A percentile compares a stretch with the other conserved stretches of the same genome.
phyloP scores from a whole-genome alignment of 2,329 filamentous ascomycete genomes.

The Pseudodiploospora longispora region DNA sequence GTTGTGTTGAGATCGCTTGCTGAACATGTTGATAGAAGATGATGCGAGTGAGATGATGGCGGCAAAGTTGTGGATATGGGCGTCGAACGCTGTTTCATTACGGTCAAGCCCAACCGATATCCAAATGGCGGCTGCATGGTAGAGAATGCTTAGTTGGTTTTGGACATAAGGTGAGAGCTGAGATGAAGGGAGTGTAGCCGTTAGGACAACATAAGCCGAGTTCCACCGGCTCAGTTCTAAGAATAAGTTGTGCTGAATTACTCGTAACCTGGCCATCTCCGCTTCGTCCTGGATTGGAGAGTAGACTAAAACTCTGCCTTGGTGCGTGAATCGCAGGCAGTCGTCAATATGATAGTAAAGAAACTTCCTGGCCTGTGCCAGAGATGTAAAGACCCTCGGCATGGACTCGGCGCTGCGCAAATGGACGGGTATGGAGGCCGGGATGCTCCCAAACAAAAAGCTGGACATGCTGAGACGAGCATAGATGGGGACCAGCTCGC shows the following conservation, averaged over 20 bases:
- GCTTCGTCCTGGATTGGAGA: constrained; percentile 15
- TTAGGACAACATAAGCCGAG: constrained; percentile 20
- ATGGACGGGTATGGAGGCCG: constrained; percentile 26
- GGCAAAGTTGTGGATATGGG: constrained; percentile 26
- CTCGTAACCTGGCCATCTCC: constrained; percentile 18
- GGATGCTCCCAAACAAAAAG: constrained; percentile 31
- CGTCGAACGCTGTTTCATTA: constrained; percentile 19
- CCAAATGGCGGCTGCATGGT: no score
- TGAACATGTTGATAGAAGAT: constrained; percentile 6
- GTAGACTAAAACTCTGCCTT: constrained; percentile 18
- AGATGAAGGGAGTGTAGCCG: constrained; percentile 12
- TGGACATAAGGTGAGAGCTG: no score
- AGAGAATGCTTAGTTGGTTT: no score
- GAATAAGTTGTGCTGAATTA: constrained; percentile 26
- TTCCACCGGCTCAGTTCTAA: constrained; percentile 21
- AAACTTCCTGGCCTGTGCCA: constrained; percentile 21
- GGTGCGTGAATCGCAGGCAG: constrained; percentile 27
- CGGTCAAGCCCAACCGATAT: no score
- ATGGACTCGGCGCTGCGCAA: constrained; percentile 23
- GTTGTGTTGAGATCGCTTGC: constrained; percentile 8
- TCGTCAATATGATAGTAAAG: constrained; percentile 34
- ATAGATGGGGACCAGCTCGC: constrained; percentile 36
- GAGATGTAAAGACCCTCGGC: constrained; percentile 25
- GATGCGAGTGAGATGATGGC: constrained; percentile 26
- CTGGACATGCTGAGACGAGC: constrained; percentile 33